phyloP scores from a whole-genome alignment of 768 basidiomycete species.

The Clitopilus hobsonii region DNA sequence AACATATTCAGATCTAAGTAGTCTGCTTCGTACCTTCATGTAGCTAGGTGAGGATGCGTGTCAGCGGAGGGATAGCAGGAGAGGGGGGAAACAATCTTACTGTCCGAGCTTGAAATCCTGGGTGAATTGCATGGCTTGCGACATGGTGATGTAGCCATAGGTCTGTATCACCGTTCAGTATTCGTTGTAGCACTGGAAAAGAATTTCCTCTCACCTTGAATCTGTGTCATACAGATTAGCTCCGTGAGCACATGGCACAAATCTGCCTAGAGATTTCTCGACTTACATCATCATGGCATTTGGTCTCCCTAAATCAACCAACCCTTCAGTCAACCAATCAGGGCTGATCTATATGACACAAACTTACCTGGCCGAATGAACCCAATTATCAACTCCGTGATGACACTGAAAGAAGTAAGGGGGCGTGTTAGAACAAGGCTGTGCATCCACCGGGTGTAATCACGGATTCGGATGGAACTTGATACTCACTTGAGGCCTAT shows the following conservation, averaged over 20 bases:
- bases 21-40: slow-evolving; percentile 35
- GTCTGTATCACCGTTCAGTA: slow-evolving; percentile 29
- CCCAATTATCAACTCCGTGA: slow-evolving; percentile 72
- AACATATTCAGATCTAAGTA: neutral
- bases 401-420: slow-evolving; percentile 36
- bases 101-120: slow-evolving; percentile 77
- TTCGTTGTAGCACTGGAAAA: slow-evolving; percentile 2
- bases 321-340: neutral
- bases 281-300: slow-evolving; percentile 72
- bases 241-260: neutral
- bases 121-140: slow-evolving; percentile 62
- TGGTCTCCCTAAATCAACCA: slow-evolving; percentile 49
- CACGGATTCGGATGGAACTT: slow-evolving; percentile 1
- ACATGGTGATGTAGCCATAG: slow-evolving; percentile 64
- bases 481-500: slow-evolving; percentile 44
- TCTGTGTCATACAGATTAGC: slow-evolving; percentile 16
- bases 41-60: slow-evolving; percentile 28
- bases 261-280: neutral
- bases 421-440: neutral
- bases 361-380: slow-evolving; percentile 39
- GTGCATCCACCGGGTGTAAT: neutral
- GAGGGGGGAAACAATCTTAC: slow-evolving; percentile 28
- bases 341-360: neutral
- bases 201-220: slow-evolving; percentile 28
- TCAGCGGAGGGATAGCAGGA: neutral